phyloP scores from a whole-genome alignment of 805 yeast species.

The Teunomyces stri region DNA sequence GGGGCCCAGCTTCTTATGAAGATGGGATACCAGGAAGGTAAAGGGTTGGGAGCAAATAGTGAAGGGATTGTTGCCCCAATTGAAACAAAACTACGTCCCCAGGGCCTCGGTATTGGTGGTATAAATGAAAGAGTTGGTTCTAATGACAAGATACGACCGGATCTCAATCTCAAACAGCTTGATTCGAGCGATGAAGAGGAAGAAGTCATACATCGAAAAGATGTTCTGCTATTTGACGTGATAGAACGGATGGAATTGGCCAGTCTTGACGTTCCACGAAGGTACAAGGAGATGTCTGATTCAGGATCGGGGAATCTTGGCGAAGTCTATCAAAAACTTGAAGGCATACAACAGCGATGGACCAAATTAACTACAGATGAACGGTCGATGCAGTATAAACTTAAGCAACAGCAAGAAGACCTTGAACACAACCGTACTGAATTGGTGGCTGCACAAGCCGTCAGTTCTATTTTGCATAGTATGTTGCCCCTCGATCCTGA shows the following conservation, averaged over 20 bases:
- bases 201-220: constrained; percentile 3
- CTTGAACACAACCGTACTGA: constrained; percentile 1
- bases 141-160: constrained; percentile 8
- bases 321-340: constrained; percentile 12
- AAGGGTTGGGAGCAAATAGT: constrained; percentile 74
- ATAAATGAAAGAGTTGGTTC: neutral
- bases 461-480: neutral
- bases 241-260: constrained; percentile 34
- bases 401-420: neutral
- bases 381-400: neutral
- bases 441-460: constrained; percentile 5
- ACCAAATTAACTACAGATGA: constrained; percentile 12
- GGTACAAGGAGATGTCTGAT: constrained; percentile 35
- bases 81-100: constrained; percentile 62
- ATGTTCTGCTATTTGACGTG: constrained; percentile 26
- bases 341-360: constrained; percentile 13
- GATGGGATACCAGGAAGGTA: constrained; percentile 87
- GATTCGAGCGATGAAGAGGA: constrained; percentile 23
- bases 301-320: constrained; percentile 3
- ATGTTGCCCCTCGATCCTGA: neutral
- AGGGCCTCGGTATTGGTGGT: constrained; percentile 73
- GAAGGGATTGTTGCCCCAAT: constrained; percentile 82
- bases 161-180: neutral
- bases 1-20: constrained; percentile 75
- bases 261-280: constrained; percentile 35